Base-by-base conservation (phyloP, 495 filamentous ascomycete species). In the Talaromyces wortmannii region DNA sequence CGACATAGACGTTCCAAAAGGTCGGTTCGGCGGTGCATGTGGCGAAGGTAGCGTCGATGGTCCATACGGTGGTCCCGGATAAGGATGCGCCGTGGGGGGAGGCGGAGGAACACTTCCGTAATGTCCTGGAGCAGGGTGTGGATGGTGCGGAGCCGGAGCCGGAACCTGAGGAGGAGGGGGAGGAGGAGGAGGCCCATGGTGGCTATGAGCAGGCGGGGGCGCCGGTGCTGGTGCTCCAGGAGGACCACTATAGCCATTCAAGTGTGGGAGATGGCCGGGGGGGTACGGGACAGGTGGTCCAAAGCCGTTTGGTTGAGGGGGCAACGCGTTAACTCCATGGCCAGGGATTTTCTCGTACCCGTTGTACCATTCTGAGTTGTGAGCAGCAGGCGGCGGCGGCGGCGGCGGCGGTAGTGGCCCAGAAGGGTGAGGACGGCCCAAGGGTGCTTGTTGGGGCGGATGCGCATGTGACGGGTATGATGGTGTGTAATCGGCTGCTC, bases 1-100 rank as follows among this genome's bases (percentile, higher is more conserved):
- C n/a, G 74, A 76, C 16, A 70, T 70, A 1, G 77, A 79, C 31
- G 78, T 64, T n/a, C 73, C 68, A 49, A 69, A 75, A 29, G 70
- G 56, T 13, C 73, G 72, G 16, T 70, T 63, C n/a, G 59, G 60
- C 6, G 70, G 50, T 6, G 65, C 64, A 57, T 67, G 72, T n/a
- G 75, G 69, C 12, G 76, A 75, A 3, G 71, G 65, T 8, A 67
- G 67, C 60, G 65, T 60, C 11, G 67, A 65, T 11, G 63, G 67
- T 29, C 67, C 73, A 59, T 74, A 73, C 17, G 72, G 71, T 15
- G 75, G 73, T 15, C 67, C 53, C 4, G 66, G n/a, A 50, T 67
- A 74, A 3, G 67, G 52, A 46, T 74, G 72, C 7, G 69, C 60
- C 6, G 70, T 63, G 5, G 73, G 75, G 43, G 74, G 71, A 29